Conservation (phyloP, 208 protist genomes). For the Crithidia mellificae region DNA sequence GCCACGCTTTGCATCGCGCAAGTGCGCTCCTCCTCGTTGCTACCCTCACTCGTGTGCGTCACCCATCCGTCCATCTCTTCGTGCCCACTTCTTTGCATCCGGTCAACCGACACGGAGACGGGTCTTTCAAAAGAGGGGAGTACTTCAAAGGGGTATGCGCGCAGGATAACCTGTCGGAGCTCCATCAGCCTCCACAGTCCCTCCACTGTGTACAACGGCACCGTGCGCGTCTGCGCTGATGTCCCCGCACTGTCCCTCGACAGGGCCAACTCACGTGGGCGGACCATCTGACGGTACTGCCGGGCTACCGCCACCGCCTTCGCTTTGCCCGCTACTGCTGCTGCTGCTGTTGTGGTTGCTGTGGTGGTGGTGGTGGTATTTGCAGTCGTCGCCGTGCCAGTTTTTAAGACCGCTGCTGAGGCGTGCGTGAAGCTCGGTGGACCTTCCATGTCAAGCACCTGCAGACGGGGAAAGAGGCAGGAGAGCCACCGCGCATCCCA, state of each 20-base stretch:
- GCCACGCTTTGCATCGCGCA: too few relatives aligned
- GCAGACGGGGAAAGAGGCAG: slow-evolving; percentile 11
- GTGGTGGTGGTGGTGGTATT: background rate
- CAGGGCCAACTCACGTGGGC: slow-evolving; percentile 1
- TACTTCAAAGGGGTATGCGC: slow-evolving; percentile 10
- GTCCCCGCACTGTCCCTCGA: background rate
- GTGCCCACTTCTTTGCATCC: too few relatives aligned
- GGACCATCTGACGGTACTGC: slow-evolving; percentile 3
- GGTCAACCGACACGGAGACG: too few relatives aligned
- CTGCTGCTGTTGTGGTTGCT: background rate
- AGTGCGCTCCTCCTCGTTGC: too few relatives aligned
- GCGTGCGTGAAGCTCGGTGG: slow-evolving; percentile 10
- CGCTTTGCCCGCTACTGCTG: too few relatives aligned
- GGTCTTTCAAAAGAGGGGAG: background rate
- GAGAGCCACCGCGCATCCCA: slow-evolving; percentile 11
- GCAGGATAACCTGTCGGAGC: slow-evolving; percentile 4
- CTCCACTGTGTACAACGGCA: background rate
- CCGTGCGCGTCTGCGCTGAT: slow-evolving; percentile 1
- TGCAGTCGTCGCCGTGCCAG: too few relatives aligned
- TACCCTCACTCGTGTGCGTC: too few relatives aligned
- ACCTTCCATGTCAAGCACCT: slow-evolving; percentile 15
- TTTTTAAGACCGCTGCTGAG: too few relatives aligned
- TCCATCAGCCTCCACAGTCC: slow-evolving; percentile 16
- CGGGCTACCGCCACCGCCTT: background rate
- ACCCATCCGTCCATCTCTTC: too few relatives aligned